A percentile compares a stretch with the other conserved stretches of the same genome.
phyloP scores from a whole-genome alignment of 352 stramenopile genomes.

The Pythium brachiatum region DNA sequence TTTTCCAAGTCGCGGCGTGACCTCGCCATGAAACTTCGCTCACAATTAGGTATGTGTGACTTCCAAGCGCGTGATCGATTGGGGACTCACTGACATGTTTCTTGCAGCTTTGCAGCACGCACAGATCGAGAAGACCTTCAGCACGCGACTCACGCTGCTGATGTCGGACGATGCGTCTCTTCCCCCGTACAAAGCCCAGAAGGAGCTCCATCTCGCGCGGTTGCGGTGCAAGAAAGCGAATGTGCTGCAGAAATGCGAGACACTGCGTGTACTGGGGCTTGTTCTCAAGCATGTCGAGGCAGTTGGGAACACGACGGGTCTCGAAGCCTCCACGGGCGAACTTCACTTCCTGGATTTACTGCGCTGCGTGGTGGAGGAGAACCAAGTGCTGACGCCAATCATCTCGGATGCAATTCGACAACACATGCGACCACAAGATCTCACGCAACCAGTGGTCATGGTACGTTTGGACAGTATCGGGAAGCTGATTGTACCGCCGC shows the following conservation, averaged over 20 bases:
- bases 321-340: slow-evolving; percentile 50
- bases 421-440: slow-evolving; percentile 40
- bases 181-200: slow-evolving; percentile 50
- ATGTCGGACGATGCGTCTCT: slow-evolving; percentile 51
- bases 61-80: slow-evolving; percentile 1
- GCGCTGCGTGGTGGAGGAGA: slow-evolving; percentile 60
- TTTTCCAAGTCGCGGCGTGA: slow-evolving; percentile 42
- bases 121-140: slow-evolving; percentile 63
- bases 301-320: slow-evolving; percentile 35
- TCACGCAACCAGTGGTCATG: slow-evolving; percentile 40
- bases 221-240: slow-evolving; percentile 57
- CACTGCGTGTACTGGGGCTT: slow-evolving; percentile 43
- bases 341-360: slow-evolving; percentile 69
- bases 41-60: slow-evolving; percentile 36
- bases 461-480: slow-evolving; percentile 33
- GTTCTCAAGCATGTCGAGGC: slow-evolving; percentile 50
- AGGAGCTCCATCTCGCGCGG: slow-evolving; percentile 56
- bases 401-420: slow-evolving; percentile 47
- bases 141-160: slow-evolving; percentile 46
- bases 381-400: slow-evolving; percentile 63
- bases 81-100: neutral
- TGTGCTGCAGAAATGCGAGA: slow-evolving; percentile 60
- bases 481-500: neutral
- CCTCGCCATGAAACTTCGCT: slow-evolving; percentile 47
- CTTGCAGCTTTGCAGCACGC: slow-evolving; percentile 53